Conservation (phyloP, 1,139 yeast genomes). For the Diutina siamensis region DNA sequence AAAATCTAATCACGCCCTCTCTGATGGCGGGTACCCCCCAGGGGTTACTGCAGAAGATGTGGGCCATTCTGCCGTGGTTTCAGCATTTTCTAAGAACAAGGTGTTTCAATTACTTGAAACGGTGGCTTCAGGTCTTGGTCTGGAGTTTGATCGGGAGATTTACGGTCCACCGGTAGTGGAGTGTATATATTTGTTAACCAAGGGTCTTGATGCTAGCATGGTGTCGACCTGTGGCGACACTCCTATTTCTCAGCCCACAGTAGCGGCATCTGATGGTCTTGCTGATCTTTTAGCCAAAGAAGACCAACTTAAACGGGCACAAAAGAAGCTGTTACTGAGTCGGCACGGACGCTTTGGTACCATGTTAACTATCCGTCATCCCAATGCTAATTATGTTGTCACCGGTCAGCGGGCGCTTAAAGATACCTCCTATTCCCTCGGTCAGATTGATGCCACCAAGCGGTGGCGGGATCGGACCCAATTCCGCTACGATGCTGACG, state of each 20-base stretch:
- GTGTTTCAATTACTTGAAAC: slow-evolving; percentile 65
- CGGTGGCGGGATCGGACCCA: slow-evolving; percentile 44
- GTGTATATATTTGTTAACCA: slow-evolving; percentile 50
- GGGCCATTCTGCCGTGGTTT: slow-evolving; percentile 46
- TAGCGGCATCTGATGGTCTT: slow-evolving; percentile 22
- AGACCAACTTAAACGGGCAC: slow-evolving; percentile 36
- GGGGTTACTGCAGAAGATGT: slow-evolving; percentile 54
- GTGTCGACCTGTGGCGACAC: too few relatives aligned
- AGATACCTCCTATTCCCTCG: slow-evolving; percentile 35
- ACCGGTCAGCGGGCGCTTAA: slow-evolving; percentile 66
- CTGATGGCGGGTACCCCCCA: slow-evolving; percentile 34
- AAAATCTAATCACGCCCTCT: background rate
- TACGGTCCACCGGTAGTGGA: slow-evolving; percentile 62
- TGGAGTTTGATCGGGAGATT: slow-evolving; percentile 48
- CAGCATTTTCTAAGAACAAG: slow-evolving; percentile 50
- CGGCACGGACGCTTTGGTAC: slow-evolving; percentile 93
- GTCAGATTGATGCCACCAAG: slow-evolving; percentile 54
- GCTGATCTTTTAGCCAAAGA: slow-evolving; percentile 49
- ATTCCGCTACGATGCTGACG: slow-evolving; percentile 36
- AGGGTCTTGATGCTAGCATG: slow-evolving; percentile 37
- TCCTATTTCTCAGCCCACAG: slow-evolving; percentile 11
- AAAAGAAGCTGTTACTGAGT: slow-evolving; percentile 44
- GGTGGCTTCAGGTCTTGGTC: slow-evolving; percentile 51
- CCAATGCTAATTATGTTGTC: slow-evolving; percentile 47
- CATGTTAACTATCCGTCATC: slow-evolving; percentile 54